Conservation (phyloP, 352 stramenopile species). For the Globisporangium radiosum region DNA sequence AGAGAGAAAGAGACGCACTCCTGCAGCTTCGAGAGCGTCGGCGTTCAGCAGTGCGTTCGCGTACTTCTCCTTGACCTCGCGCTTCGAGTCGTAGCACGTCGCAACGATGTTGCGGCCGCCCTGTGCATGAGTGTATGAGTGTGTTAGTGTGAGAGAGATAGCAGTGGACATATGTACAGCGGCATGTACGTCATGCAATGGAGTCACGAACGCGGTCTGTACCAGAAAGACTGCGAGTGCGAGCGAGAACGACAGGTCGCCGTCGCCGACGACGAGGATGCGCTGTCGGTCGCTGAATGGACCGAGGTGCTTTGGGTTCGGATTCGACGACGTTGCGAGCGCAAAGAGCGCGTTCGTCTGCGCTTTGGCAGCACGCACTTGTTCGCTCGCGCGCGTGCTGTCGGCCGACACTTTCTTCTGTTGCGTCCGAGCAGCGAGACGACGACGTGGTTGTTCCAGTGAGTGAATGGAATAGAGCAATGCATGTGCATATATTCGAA, state of each 20-base stretch:
- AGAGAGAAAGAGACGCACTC: constrained; percentile 21
- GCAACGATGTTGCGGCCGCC: constrained; percentile 59
- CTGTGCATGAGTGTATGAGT: constrained; percentile 14
- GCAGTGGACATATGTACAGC: neutral
- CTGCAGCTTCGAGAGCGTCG: constrained; percentile 63
- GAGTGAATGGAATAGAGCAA: neutral
- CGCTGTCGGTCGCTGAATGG: constrained; percentile 67
- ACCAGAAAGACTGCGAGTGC: constrained; percentile 70
- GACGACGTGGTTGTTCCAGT: neutral
- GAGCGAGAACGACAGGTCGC: constrained; percentile 80
- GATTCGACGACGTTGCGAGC: constrained; percentile 64
- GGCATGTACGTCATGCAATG: neutral
- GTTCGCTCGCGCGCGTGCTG: constrained; percentile 3
- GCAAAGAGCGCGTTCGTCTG: constrained; percentile 68
- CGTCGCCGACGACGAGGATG: constrained; percentile 81
- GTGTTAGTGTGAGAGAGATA: neutral
- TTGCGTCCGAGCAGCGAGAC: neutral
- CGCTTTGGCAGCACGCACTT: constrained; percentile 39
- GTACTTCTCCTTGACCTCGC: constrained; percentile 71
- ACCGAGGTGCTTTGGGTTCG: constrained; percentile 76
- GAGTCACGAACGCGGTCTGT: neutral
- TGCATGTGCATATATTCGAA: neutral
- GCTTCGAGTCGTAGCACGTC: constrained; percentile 72
- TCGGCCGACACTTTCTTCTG: constrained; percentile 18
- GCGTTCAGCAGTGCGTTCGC: constrained; percentile 54